A percentile compares a stretch with the other conserved stretches of the same genome.
Evolutionary conservation across 768 basidiomycete species (phyloP).

Genomic region (Xanthoconium stramineum): DNA sequence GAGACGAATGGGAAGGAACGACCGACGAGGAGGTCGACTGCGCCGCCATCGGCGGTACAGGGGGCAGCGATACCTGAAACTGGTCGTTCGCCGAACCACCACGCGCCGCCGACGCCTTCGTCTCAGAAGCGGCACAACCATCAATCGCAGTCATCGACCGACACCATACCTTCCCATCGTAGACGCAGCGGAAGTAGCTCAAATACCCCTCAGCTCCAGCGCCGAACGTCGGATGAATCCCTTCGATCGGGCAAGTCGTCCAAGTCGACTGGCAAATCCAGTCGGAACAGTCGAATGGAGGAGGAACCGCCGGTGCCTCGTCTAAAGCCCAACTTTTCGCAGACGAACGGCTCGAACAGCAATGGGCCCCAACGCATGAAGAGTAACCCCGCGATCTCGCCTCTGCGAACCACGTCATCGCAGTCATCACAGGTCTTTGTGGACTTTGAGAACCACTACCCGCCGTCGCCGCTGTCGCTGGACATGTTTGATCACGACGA

Average conservation of each 20-base stretch:
- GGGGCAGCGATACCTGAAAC: slow-evolving; percentile 18
- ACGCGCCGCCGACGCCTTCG: slow-evolving; percentile 16
- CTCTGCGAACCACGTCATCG: slow-evolving; percentile 20
- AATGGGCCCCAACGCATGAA: slow-evolving; percentile 40
- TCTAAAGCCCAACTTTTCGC: slow-evolving; percentile 26
- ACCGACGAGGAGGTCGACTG: slow-evolving; percentile 13
- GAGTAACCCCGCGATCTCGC: slow-evolving; percentile 45
- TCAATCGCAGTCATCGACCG: slow-evolving; percentile 30
- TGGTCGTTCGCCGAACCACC: slow-evolving; percentile 27
- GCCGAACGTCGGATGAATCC: slow-evolving; percentile 39
- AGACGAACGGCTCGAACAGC: slow-evolving; percentile 11
- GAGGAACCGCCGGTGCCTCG: slow-evolving; percentile 31
- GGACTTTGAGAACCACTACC: slow-evolving; percentile 23
- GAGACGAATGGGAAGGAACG: slow-evolving; percentile 17
- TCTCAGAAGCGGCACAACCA: slow-evolving; percentile 24
- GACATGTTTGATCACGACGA: slow-evolving; percentile 25
- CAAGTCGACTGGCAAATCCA: slow-evolving; percentile 25
- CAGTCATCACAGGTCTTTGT: slow-evolving; percentile 27
- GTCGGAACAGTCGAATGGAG: slow-evolving; percentile 26
- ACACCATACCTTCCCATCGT: slow-evolving; percentile 19
- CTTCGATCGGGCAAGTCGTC: slow-evolving; percentile 39
- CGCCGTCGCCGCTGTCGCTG: slow-evolving; percentile 28
- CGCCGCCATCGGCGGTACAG: slow-evolving; percentile 12
- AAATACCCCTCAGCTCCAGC: slow-evolving; percentile 19
- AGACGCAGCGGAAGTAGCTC: slow-evolving; percentile 29